Evolutionary conservation across 2,329 filamentous ascomycete genomes (phyloP).

Genomic region (Talaromyces sp.): DNA sequence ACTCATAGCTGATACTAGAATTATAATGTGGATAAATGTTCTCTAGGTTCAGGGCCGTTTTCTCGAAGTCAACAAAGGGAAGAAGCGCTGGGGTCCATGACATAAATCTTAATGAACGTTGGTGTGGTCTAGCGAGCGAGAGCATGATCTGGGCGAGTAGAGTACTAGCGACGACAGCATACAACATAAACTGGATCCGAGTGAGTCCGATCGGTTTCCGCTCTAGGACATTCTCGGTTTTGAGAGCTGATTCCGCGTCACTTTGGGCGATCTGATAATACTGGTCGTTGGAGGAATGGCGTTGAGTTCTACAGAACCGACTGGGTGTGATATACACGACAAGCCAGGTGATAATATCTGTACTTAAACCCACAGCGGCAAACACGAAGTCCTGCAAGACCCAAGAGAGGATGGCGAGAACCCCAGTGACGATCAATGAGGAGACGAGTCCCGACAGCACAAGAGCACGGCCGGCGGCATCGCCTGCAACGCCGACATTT

Average conservation of each 20-base stretch:
- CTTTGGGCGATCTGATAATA: constrained; percentile 8
- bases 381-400: constrained; percentile 6
- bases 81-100: constrained; percentile 26
- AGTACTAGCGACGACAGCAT: constrained; percentile 23
- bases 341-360: neutral
- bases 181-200: neutral
- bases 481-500: constrained; percentile 32
- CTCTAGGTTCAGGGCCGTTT: constrained; percentile 21
- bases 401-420: constrained; percentile 25
- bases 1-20: constrained; percentile 23
- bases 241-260: constrained; percentile 2
- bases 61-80: constrained; percentile 21
- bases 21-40: constrained; percentile 22
- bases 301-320: neutral
- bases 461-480: constrained; percentile 32
- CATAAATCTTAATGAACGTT: constrained; percentile 28
- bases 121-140: constrained; percentile 27
- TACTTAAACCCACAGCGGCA: neutral
- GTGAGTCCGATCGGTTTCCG: neutral
- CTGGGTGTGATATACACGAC: neutral
- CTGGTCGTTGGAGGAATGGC: neutral
- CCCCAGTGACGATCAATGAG: constrained; percentile 30
- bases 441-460: constrained; percentile 33
- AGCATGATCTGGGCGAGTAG: constrained; percentile 24
- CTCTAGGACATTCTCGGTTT: neutral